Conservation (phyloP, 2,329 filamentous ascomycete species). For the Amylocarpus encephaloides region DNA sequence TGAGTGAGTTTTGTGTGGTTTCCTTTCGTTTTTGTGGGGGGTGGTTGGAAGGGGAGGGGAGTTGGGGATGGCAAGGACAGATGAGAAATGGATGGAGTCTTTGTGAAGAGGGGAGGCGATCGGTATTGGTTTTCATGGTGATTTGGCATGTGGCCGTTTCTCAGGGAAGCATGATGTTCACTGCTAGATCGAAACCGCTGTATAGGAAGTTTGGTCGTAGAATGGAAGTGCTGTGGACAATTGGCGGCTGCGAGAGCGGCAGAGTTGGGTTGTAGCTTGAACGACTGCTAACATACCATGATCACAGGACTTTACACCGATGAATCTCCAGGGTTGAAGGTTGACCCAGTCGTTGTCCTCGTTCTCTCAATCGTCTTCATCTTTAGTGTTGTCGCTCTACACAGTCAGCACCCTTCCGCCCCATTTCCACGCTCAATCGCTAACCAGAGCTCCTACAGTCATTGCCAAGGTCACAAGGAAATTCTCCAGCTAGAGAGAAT, state of each 20-base stretch:
- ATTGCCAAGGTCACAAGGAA: slow-evolving; percentile 92
- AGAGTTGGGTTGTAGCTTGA: neutral
- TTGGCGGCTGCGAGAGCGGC: neutral
- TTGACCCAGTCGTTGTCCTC: slow-evolving; percentile 94
- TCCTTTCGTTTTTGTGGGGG: neutral
- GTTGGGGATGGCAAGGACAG: neutral
- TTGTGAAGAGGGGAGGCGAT: neutral
- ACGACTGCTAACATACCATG: slow-evolving; percentile 7
- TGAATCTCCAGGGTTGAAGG: slow-evolving; percentile 93
- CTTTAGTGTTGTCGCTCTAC: slow-evolving; percentile 94
- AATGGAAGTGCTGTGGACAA: too few species aligned
- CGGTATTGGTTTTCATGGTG: too few species aligned
- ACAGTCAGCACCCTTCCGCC: slow-evolving; percentile 61
- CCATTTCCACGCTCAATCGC: neutral
- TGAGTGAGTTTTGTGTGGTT: slow-evolving; percentile 69
- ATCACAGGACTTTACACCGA: slow-evolving; percentile 83
- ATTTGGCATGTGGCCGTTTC: too few species aligned
- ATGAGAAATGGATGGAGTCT: neutral
- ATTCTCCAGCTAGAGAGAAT: slow-evolving; percentile 49
- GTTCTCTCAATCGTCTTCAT: slow-evolving; percentile 97
- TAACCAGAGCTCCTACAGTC: slow-evolving; percentile 46
- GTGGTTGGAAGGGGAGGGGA: neutral
- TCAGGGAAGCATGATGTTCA: too few species aligned
- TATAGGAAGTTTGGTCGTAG: too few species aligned
- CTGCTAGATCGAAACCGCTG: too few species aligned